Evolutionary conservation across 2,329 filamentous ascomycete species (phyloP), one percentile per base, ranked within the genome.

Genomic region (Neofusicoccum ribis): DNA sequence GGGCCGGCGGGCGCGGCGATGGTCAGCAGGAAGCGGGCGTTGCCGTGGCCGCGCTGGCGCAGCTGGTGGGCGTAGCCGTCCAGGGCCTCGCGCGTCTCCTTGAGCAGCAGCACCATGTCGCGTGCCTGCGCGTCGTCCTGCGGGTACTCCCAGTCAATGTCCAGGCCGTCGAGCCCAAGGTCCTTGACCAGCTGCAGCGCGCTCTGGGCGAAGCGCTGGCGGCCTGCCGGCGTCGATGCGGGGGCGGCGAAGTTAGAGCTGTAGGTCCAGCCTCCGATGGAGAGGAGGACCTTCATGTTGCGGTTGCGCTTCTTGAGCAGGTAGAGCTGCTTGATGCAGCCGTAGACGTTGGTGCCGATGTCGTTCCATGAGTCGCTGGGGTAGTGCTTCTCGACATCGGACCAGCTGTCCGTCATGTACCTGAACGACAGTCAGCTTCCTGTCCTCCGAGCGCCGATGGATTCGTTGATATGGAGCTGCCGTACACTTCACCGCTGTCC

Each of bases 181-280:
- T 95, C 87, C 75, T 91, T 89, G 70, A 98, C 82, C 41, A 97
- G 80, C 23, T 88, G 83, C 0, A 96, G 89, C 39, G 91, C 89
- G 34, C 86, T 87, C 59, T 84, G 81, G 1, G 91, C 91, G 73
- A 96, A 96, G 1, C 68, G 83, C 66, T 80, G 78, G 12, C 91
- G 85, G 7, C 89, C 87, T 5, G 81, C 79, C 0, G 83, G 81
- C 0, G 88, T 89, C 17, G 86, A 86, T 0, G 86, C 87, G 0
- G 92, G 90, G 34, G 79, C 80, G 0, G 86, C 82, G 78, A 97
- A 96, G 80, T 96, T 95, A 76, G 86, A 78, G 3, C 89, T 91
- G 74, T 90, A 92, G 0, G 87, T 91, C 88, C 89, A 95, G 15
- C 92, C 92, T 46, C 92, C 92, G 66, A 96, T 91, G 63, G 90